These are phyloP conservation scores for Aspergillus chevalieri DNA, from an alignment of 2,329 filamentous ascomycete genomes.

Conservation along the genomic window DNA sequence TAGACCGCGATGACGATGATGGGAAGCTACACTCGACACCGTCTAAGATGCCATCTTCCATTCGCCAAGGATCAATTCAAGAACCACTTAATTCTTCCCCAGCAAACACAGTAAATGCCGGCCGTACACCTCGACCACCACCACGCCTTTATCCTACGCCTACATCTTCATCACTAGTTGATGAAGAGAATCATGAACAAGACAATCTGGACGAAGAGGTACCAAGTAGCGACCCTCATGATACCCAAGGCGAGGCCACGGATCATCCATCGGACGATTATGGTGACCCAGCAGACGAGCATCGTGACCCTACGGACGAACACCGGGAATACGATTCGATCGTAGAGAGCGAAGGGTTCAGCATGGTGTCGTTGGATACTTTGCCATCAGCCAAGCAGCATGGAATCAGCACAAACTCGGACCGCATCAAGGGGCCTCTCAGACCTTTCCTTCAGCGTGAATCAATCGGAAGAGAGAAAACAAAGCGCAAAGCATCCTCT, in stretches of 20 bases:
- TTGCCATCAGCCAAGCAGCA: slow-evolving; percentile 45
- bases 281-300: too few relatives aligned
- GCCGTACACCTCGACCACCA: slow-evolving; percentile 26
- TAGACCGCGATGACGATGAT: slow-evolving; percentile 21
- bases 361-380: slow-evolving; percentile 52
- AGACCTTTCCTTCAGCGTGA: slow-evolving; percentile 25
- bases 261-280: slow-evolving; percentile 34
- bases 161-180: slow-evolving; percentile 34
- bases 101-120: slow-evolving; percentile 28
- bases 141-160: slow-evolving; percentile 35
- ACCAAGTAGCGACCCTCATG: slow-evolving; percentile 1
- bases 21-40: slow-evolving; percentile 28
- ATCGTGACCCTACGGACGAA: slow-evolving; percentile 29
- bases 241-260: slow-evolving; percentile 3
- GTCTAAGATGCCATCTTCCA: slow-evolving; percentile 29
- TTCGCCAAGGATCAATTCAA: slow-evolving; percentile 9
- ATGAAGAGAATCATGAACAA: slow-evolving; percentile 27
- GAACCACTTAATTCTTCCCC: slow-evolving; percentile 20
- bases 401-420: slow-evolving; percentile 28
- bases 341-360: slow-evolving; percentile 53
- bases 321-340: slow-evolving; percentile 49
- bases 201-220: slow-evolving; percentile 3
- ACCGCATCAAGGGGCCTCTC: slow-evolving; percentile 18
- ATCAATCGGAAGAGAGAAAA: slow-evolving; percentile 16
- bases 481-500: slow-evolving; percentile 21